These are phyloP conservation scores for Ploettnerulaceae sp. DNA, from an alignment of 2,329 filamentous ascomycete genomes.

Conservation along the genomic window DNA sequence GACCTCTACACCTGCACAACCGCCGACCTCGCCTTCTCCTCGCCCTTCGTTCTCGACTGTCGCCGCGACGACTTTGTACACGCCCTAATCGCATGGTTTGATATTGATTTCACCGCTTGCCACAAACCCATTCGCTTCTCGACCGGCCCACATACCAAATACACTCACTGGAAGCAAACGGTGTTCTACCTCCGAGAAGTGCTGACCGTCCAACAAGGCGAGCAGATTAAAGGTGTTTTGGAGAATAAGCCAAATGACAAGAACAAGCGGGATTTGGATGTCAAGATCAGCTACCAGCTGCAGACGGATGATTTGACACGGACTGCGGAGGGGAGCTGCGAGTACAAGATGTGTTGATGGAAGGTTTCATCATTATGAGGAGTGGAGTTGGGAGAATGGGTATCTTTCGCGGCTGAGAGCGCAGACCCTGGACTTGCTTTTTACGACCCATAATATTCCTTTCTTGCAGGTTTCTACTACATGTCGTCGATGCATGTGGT, in stretches of 20 bases:
- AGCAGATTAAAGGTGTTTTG: slow-evolving; percentile 69
- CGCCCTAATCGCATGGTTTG: slow-evolving; percentile 96
- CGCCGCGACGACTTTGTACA: slow-evolving; percentile 94
- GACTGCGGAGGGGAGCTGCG: slow-evolving; percentile 61
- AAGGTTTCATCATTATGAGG: not conserved
- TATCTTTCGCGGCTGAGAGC: slow-evolving; percentile 34
- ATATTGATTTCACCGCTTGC: slow-evolving; percentile 97
- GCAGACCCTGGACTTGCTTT: slow-evolving; percentile 27
- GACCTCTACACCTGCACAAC: slow-evolving; percentile 88
- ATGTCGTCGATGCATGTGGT: slow-evolving; percentile 1
- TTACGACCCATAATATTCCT: not conserved
- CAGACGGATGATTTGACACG: slow-evolving; percentile 70
- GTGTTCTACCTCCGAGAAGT: slow-evolving; percentile 97
- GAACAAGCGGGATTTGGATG: slow-evolving; percentile 93
- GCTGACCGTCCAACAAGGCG: slow-evolving; percentile 82
- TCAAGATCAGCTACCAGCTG: slow-evolving; percentile 77
- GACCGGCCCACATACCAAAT: slow-evolving; percentile 96
- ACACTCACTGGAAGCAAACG: slow-evolving; percentile 99
- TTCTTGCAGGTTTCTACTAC: too few species aligned
- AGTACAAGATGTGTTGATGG: slow-evolving; percentile 72
- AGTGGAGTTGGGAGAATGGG: slow-evolving; percentile 19
- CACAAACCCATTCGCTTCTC: slow-evolving; percentile 98
- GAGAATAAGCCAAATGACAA: slow-evolving; percentile 85
- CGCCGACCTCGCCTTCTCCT: slow-evolving; percentile 77
- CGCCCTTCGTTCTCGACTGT: slow-evolving; percentile 68